Evolutionary conservation across 371 early-diverging fungal genomes (phyloP).

Genomic region (Basidiobolus heterosporus): DNA sequence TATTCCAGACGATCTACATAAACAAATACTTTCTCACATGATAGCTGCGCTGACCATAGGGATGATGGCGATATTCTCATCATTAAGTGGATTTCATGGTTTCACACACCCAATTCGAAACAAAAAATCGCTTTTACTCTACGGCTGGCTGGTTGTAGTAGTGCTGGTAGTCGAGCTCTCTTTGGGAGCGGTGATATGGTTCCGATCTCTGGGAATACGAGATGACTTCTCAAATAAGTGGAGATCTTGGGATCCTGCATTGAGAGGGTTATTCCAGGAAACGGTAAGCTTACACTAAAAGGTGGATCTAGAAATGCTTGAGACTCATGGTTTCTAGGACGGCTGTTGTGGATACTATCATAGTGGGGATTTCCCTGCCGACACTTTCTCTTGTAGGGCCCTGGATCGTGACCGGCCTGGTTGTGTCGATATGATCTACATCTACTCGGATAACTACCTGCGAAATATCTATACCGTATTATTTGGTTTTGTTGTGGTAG

Average conservation of each 20-base stretch:
- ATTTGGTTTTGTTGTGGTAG: slow-evolving; percentile 15
- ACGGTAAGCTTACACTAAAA: too few species aligned
- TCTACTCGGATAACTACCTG: slow-evolving; percentile 12
- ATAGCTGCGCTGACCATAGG: slow-evolving; percentile 4
- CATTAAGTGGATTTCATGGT: background rate
- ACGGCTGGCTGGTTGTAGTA: background rate
- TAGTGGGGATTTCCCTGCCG: background rate
- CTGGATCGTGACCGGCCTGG: background rate
- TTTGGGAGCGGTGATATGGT: slow-evolving; percentile 5
- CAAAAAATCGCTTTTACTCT: background rate
- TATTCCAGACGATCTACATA: background rate
- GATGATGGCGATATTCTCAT: background rate
- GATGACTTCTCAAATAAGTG: background rate
- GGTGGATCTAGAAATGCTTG: background rate
- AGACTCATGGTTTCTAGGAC: background rate
- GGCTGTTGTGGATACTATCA: slow-evolving; percentile 2
- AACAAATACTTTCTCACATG: background rate
- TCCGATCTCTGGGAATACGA: slow-evolving; percentile 1
- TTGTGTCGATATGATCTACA: background rate
- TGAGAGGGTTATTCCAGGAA: background rate
- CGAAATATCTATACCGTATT: slow-evolving; percentile 17
- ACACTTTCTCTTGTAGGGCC: background rate
- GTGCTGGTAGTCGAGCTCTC: background rate
- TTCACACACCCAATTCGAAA: background rate
- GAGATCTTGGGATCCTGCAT: background rate